A percentile compares a stretch with the other conserved stretches of the same genome.
Evolutionary conservation across 306 rosid species (phyloP).

Genomic region (Acmispon strigosus): DNA sequence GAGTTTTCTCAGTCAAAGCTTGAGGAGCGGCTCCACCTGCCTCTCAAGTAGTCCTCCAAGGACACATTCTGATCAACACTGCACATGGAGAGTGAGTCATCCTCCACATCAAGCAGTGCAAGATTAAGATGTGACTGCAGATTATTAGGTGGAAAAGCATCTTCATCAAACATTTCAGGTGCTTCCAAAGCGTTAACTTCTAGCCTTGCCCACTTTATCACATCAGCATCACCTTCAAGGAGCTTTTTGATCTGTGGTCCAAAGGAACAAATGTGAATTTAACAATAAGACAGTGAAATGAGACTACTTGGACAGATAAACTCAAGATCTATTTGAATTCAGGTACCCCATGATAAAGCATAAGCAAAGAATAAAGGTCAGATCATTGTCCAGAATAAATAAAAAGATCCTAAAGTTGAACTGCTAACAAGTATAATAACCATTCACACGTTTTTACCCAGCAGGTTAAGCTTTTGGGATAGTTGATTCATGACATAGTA

Average conservation of each 20-base stretch:
- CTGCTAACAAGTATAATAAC: no score
- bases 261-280: background rate
- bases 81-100: constrained; percentile 81
- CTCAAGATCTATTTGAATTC: background rate
- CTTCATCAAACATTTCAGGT: constrained; percentile 45
- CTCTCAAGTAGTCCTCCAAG: constrained; percentile 77
- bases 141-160: constrained; percentile 50
- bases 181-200: constrained; percentile 50
- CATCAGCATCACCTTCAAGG: constrained; percentile 70
- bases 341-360: constrained; percentile 2
- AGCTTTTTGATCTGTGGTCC: constrained; percentile 69
- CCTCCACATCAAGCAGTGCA: constrained; percentile 90
- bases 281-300: background rate
- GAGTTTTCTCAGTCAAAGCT: constrained; percentile 65
- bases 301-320: background rate
- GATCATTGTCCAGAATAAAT: background rate
- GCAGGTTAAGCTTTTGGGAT: no score
- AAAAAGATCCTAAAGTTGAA: no score
- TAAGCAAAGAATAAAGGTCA: constrained; percentile 1
- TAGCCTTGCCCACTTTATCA: constrained; percentile 71
- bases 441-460: no score
- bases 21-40: constrained; percentile 97
- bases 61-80: constrained; percentile 78
- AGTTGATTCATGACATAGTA: no score
- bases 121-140: constrained; percentile 85